Evolutionary conservation across 2,329 filamentous ascomycete species (phyloP).

Genomic region (Graphilbum fragrans): DNA sequence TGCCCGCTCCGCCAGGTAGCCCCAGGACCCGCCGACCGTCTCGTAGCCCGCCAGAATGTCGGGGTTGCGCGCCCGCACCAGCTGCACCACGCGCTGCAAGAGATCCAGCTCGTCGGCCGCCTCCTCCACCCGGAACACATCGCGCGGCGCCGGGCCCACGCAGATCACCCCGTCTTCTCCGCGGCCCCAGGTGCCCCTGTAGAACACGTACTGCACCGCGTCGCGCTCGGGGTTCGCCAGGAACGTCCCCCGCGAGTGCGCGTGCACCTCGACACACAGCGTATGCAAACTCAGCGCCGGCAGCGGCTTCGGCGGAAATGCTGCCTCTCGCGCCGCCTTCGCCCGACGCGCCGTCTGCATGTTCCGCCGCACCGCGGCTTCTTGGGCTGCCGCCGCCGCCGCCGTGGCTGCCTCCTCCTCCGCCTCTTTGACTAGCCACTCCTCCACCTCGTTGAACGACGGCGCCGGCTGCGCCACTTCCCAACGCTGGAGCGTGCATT

Average conservation of each 20-base stretch:
- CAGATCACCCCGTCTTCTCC: slow-evolving; percentile 56
- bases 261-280: slow-evolving; percentile 87
- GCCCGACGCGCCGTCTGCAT: slow-evolving; percentile 2
- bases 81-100: slow-evolving; percentile 73
- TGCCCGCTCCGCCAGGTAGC: slow-evolving; percentile 86
- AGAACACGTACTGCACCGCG: slow-evolving; percentile 79
- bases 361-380: neutral
- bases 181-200: slow-evolving; percentile 49
- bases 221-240: slow-evolving; percentile 86
- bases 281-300: slow-evolving; percentile 76
- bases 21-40: slow-evolving; percentile 88
- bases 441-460: slow-evolving; percentile 51
- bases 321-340: neutral
- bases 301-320: neutral
- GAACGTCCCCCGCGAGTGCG: slow-evolving; percentile 71
- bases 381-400: neutral
- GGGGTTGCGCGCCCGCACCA: slow-evolving; percentile 74
- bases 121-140: slow-evolving; percentile 53
- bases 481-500: slow-evolving; percentile 37
- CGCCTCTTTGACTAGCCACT: slow-evolving; percentile 45
- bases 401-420: slow-evolving; percentile 15
- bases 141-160: slow-evolving; percentile 43
- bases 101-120: slow-evolving; percentile 77
- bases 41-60: slow-evolving; percentile 93
- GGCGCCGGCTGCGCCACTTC: slow-evolving; percentile 64